Percentiles rank a stretch among this genome's conserved stretches.
Evolutionary conservation across 2,329 filamentous ascomycete genomes (phyloP).

Genomic region (Penicillium janthinellum): DNA sequence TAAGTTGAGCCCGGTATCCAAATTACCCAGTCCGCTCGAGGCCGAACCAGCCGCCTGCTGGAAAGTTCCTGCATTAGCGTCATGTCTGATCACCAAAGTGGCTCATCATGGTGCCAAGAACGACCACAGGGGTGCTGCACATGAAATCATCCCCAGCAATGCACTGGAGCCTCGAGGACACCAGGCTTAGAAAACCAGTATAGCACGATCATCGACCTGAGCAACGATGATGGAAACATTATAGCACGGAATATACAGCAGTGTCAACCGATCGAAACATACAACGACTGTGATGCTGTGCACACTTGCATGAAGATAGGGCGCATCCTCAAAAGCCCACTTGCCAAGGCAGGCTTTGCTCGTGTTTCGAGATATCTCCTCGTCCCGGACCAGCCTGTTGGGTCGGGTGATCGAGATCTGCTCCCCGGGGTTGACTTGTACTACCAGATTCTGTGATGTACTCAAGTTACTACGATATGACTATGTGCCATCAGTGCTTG

Average conservation of each 20-base stretch:
- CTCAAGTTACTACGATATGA: neutral
- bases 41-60: slow-evolving; percentile 12
- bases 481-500: neutral
- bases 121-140: slow-evolving; percentile 7
- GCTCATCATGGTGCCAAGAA: slow-evolving; percentile 2
- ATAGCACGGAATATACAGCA: too few species aligned
- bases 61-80: slow-evolving; percentile 44
- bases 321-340: neutral
- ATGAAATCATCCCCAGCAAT: slow-evolving; percentile 9
- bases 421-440: slow-evolving; percentile 2
- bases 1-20: neutral
- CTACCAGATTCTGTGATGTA: too few species aligned
- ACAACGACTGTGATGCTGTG: neutral
- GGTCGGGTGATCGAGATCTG: slow-evolving; percentile 13
- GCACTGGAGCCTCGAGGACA: neutral
- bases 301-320: neutral
- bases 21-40: neutral
- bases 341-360: neutral
- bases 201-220: too few species aligned
- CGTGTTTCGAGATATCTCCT: slow-evolving; percentile 12
- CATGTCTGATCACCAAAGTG: slow-evolving; percentile 21
- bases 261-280: too few species aligned
- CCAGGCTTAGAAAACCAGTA: too few species aligned
- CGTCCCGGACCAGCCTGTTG: neutral
- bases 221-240: too few species aligned